phyloP scores from a whole-genome alignment of 352 stramenopile species.

The Bremia lactucae region DNA sequence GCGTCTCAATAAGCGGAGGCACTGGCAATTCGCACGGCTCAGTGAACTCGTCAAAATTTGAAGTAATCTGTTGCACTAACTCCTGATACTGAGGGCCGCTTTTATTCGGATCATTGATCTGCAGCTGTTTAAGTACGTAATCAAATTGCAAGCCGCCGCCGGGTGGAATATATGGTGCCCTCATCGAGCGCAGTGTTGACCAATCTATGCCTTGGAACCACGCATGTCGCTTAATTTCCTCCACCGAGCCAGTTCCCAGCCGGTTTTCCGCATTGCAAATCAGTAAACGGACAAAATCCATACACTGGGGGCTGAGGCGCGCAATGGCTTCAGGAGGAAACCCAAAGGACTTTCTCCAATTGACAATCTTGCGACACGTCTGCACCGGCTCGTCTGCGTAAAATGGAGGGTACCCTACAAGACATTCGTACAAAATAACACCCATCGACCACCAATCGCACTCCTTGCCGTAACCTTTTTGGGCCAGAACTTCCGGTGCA shows the following conservation, averaged over 20 bases:
- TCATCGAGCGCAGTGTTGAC: conserved; percentile 67
- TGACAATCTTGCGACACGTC: conserved; percentile 93
- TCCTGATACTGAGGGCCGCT: conserved; percentile 65
- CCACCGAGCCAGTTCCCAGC: conserved; percentile 88
- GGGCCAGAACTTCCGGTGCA: conserved; percentile 94
- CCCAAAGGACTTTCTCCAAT: conserved; percentile 79
- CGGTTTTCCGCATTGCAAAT: conserved; percentile 91
- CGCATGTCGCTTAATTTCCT: conserved; percentile 94
- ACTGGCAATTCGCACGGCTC: conserved; percentile 56
- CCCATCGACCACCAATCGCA: conserved; percentile 99
- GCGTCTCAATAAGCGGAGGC: conserved; percentile 16
- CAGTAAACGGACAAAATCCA: conserved; percentile 90
- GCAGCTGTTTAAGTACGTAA: conserved; percentile 86
- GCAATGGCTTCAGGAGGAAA: conserved; percentile 59
- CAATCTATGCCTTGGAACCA: conserved; percentile 95
- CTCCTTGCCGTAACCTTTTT: conserved; percentile 74
- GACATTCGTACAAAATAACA: conserved; percentile 99
- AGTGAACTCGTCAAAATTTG: conserved; percentile 97
- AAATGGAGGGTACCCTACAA: conserved; percentile 98
- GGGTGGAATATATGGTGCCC: conserved; percentile 85
- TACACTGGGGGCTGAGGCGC: conserved; percentile 68
- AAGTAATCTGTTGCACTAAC: conserved; percentile 87
- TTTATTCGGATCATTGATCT: conserved; percentile 52
- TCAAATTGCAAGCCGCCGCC: conserved; percentile 85
- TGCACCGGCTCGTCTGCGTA: conserved; percentile 95